Conservation (phyloP, 306 rosid species). For the Pyrus pyrifolia region DNA sequence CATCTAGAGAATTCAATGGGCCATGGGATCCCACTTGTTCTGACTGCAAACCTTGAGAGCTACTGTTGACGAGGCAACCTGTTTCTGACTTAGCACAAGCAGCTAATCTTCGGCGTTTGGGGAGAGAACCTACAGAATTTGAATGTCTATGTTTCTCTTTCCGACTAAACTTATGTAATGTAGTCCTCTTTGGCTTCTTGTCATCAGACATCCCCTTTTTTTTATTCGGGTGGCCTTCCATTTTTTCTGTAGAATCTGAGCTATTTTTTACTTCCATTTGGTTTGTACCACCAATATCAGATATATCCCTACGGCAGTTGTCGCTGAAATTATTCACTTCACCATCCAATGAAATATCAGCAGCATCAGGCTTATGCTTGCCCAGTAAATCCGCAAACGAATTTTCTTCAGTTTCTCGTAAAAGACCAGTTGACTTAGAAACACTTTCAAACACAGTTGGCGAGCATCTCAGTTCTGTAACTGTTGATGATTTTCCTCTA, state of each 20-base stretch:
- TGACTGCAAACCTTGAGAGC: conserved; percentile 28
- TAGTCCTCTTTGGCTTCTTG: conserved; percentile 29
- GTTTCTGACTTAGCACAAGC: conserved; percentile 51
- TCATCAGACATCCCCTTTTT: conserved; percentile 14
- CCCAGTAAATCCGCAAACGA: conserved; percentile 12
- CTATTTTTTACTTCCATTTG: conserved; percentile 17
- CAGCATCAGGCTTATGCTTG: conserved; percentile 17
- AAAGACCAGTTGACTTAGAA: conserved; percentile 27
- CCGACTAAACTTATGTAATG: conserved; percentile 33
- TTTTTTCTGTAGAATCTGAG: conserved; percentile 28
- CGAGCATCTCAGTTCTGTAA: conserved; percentile 35
- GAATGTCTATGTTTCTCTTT: conserved; percentile 42
- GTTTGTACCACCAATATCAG: conserved; percentile 7
- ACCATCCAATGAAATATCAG: conserved; percentile 6
- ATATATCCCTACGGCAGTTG: conserved; percentile 13
- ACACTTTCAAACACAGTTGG: conserved; percentile 30
- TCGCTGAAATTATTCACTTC: conserved; percentile 24
- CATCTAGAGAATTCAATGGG: conserved; percentile 26
- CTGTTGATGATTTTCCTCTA: conserved; percentile 39
- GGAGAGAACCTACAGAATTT: conserved; percentile 35
- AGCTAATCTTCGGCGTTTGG: conserved; percentile 53
- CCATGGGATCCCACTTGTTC: conserved; percentile 9
- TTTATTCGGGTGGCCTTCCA: conserved; percentile 23
- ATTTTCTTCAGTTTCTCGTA: conserved; percentile 24
- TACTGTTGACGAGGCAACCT: conserved; percentile 24